Conservation (phyloP, 768 basidiomycete species). For the Boletus rubescentipes region DNA sequence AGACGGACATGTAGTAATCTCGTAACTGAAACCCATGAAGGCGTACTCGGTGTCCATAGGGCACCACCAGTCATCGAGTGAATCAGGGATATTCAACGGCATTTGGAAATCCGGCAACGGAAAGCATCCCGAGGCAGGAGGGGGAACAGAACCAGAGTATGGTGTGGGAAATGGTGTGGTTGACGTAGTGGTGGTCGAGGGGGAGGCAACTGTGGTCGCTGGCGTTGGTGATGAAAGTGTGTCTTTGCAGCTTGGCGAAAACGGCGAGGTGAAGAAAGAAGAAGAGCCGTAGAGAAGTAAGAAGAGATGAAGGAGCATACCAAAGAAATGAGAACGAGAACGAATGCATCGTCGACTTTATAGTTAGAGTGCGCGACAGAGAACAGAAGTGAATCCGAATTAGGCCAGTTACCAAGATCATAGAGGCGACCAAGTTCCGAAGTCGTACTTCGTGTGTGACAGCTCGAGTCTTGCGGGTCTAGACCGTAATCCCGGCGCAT, state of each 20-base stretch:
- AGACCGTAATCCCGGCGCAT: too few relatives aligned
- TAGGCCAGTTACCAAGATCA: too few relatives aligned
- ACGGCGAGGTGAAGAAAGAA: constrained; percentile 11
- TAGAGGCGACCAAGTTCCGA: too few relatives aligned
- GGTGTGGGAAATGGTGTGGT: background rate
- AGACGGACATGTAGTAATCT: constrained; percentile 59
- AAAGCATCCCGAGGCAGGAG: constrained; percentile 29
- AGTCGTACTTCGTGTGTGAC: too few relatives aligned
- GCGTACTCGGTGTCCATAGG: constrained; percentile 61
- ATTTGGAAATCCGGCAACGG: constrained; percentile 49
- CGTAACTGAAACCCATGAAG: constrained; percentile 78
- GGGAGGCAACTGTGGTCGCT: too few relatives aligned
- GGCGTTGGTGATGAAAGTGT: background rate
- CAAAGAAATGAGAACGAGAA: background rate
- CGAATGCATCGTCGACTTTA: constrained; percentile 8
- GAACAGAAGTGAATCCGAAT: too few relatives aligned
- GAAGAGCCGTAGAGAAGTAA: constrained; percentile 6
- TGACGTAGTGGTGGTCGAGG: too few relatives aligned
- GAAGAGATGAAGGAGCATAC: constrained; percentile 11
- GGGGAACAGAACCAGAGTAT: background rate
- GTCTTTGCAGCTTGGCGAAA: constrained; percentile 10
- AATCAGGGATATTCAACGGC: constrained; percentile 49
- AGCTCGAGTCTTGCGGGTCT: too few relatives aligned
- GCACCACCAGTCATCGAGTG: constrained; percentile 64
- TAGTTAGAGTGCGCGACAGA: background rate